A percentile compares a stretch with the other conserved stretches of the same genome.
These are phyloP conservation scores for Phellinidium pouzarii DNA, from an alignment of 1,284 basidiomycete genomes.

Conservation along the genomic window DNA sequence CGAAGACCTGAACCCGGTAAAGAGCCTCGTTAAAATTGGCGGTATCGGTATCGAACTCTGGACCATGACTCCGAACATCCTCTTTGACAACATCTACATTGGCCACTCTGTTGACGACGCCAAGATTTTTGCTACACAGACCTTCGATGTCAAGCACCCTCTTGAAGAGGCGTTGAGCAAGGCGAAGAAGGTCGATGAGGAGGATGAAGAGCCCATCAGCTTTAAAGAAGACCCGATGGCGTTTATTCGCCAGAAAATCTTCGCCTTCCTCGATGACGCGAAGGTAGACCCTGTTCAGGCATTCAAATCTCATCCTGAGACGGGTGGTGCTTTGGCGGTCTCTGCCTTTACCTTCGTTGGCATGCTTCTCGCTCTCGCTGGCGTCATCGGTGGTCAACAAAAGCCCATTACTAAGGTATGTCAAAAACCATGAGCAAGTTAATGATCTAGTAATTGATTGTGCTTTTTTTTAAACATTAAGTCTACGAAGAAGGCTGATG, in stretches of 20 bases:
- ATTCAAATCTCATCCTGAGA: slow-evolving; percentile 79
- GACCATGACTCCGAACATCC: slow-evolving; percentile 98
- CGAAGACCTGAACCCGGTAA: slow-evolving; percentile 82
- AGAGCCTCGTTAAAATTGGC: slow-evolving; percentile 79
- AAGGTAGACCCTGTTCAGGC: slow-evolving; percentile 68
- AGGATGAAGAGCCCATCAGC: slow-evolving; percentile 46
- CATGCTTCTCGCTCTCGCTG: slow-evolving; percentile 74
- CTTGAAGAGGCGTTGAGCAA: slow-evolving; percentile 53
- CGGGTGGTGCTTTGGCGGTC: slow-evolving; percentile 69
- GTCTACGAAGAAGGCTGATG: slow-evolving; percentile 72
- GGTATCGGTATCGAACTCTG: slow-evolving; percentile 96
- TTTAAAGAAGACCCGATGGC: slow-evolving; percentile 70
- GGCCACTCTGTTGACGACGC: slow-evolving; percentile 85
- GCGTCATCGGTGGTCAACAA: slow-evolving; percentile 67
- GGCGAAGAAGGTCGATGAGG: slow-evolving; percentile 38
- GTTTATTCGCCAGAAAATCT: slow-evolving; percentile 72
- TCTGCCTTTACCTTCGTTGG: slow-evolving; percentile 74
- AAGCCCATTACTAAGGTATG: slow-evolving; percentile 59
- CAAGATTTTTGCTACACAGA: slow-evolving; percentile 73
- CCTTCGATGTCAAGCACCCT: slow-evolving; percentile 77
- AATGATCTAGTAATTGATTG: background rate
- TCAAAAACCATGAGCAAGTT: background rate
- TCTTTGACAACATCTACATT: slow-evolving; percentile 93
- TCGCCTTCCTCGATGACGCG: slow-evolving; percentile 67
- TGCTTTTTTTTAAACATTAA: slow-evolving; percentile 25